phyloP scores from a whole-genome alignment of 208 protist species.

The Leishmania amazonensis region DNA sequence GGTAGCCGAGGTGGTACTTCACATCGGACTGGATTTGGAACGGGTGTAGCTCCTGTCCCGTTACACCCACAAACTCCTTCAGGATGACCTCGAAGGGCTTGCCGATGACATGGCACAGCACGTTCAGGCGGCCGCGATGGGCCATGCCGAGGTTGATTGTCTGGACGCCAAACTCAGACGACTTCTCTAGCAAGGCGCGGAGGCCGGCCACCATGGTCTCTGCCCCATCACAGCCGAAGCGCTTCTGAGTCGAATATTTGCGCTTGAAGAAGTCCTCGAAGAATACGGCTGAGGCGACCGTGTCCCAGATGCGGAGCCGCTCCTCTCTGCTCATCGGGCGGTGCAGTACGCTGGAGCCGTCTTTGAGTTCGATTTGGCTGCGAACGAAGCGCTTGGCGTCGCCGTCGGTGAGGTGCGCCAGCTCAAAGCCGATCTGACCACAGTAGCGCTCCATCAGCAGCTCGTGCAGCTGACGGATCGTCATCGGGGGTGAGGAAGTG shows the following conservation, averaged over 20 bases:
- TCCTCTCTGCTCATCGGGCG: conserved; percentile 72
- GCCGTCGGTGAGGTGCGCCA: conserved; percentile 94
- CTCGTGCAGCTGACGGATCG: conserved; percentile 75
- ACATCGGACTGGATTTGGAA: conserved; percentile 98
- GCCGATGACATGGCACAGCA: conserved; percentile 96
- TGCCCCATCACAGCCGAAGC: conserved; percentile 97
- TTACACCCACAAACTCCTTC: conserved; percentile 90
- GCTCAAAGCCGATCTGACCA: conserved; percentile 92
- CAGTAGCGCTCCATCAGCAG: conserved; percentile 89
- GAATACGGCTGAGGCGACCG: conserved; percentile 92
- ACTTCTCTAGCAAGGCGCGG: conserved; percentile 90
- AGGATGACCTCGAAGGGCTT: conserved; percentile 95
- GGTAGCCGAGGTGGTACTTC: conserved; percentile 98
- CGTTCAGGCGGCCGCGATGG: conserved; percentile 97
- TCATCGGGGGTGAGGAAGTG: conserved; percentile 67
- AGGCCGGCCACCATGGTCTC: conserved; percentile 96
- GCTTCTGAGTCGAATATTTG: conserved; percentile 96
- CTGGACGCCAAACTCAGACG: conserved; percentile 87
- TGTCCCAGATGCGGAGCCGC: conserved; percentile 88
- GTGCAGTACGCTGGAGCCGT: conserved; percentile 49
- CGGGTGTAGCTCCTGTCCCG: conserved; percentile 60
- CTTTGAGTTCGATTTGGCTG: conserved; percentile 87
- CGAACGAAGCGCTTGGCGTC: conserved; percentile 92
- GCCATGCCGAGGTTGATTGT: conserved; percentile 98
- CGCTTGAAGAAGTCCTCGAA: conserved; percentile 96